phyloP scores from a whole-genome alignment of 148 eudicot genomes.

The Cornus suecica region DNA sequence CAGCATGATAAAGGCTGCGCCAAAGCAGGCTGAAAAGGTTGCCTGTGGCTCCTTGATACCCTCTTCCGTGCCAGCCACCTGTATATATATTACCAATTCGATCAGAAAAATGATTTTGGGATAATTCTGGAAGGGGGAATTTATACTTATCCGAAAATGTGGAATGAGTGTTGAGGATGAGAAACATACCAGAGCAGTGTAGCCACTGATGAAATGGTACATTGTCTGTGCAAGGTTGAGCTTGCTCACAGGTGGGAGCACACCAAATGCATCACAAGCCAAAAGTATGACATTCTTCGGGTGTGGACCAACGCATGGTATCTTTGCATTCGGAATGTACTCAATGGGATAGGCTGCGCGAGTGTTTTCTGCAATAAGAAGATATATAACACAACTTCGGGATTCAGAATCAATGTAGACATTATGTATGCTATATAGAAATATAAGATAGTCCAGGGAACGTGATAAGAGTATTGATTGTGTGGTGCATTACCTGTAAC shows the following conservation, averaged over 20 bases:
- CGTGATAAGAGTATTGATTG: not conserved
- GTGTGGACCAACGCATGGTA: constrained; percentile 80
- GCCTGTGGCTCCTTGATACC: constrained; percentile 77
- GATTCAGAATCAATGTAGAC: not conserved
- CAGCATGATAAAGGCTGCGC: constrained; percentile 82
- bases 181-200: constrained; percentile 63
- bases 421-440: not conserved
- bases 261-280: constrained; percentile 85
- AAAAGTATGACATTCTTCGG: constrained; percentile 76
- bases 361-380: constrained; percentile 53
- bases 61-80: constrained; percentile 82
- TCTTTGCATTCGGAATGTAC: constrained; percentile 70
- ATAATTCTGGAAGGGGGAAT: not conserved
- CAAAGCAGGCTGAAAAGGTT: constrained; percentile 84
- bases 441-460: not conserved
- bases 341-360: constrained; percentile 87
- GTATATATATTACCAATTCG: not conserved
- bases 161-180: not conserved
- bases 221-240: constrained; percentile 73
- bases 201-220: constrained; percentile 92
- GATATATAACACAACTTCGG: not conserved
- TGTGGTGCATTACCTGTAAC: constrained; percentile 60
- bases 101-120: not conserved
- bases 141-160: not conserved
- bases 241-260: constrained; percentile 86